Percentiles rank a stretch among this genome's conserved stretches.
phyloP scores from a whole-genome alignment of 768 basidiomycete genomes.

The Trametes cinnabarina region DNA sequence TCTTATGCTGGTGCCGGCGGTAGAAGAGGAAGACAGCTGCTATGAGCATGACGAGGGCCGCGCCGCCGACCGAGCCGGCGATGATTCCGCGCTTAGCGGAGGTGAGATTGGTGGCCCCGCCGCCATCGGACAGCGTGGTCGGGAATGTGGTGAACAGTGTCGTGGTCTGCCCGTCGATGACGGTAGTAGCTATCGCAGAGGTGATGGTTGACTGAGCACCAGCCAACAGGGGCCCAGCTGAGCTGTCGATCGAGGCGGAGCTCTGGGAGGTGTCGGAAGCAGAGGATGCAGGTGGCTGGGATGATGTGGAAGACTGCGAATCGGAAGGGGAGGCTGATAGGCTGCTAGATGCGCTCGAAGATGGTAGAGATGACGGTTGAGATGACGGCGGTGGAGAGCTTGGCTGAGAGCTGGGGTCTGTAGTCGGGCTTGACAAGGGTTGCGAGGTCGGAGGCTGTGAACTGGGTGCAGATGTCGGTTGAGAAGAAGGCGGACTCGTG shows the following conservation, averaged over 20 bases:
- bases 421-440: neutral
- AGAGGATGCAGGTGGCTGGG: neutral
- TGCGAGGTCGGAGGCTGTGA: neutral
- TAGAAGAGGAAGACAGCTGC: slow-evolving; percentile 31
- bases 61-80: too few relatives aligned
- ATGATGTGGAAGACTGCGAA: neutral
- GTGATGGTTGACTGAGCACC: slow-evolving; percentile 15
- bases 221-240: neutral
- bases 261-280: neutral
- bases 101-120: neutral
- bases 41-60: slow-evolving; percentile 27
- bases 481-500: slow-evolving; percentile 2
- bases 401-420: neutral
- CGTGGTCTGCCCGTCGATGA: slow-evolving; percentile 13
- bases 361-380: neutral
- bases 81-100: slow-evolving; percentile 19
- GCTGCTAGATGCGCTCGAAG: neutral
- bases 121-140: slow-evolving; percentile 17
- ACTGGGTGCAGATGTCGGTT: slow-evolving; percentile 1
- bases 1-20: slow-evolving; percentile 29
- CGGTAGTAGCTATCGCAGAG: slow-evolving; percentile 16
- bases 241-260: neutral
- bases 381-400: slow-evolving; percentile 2
- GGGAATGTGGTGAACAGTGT: slow-evolving; percentile 25
- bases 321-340: neutral